Conservation (phyloP, 73 alveolate species). For the Paramecium biaurelia region DNA sequence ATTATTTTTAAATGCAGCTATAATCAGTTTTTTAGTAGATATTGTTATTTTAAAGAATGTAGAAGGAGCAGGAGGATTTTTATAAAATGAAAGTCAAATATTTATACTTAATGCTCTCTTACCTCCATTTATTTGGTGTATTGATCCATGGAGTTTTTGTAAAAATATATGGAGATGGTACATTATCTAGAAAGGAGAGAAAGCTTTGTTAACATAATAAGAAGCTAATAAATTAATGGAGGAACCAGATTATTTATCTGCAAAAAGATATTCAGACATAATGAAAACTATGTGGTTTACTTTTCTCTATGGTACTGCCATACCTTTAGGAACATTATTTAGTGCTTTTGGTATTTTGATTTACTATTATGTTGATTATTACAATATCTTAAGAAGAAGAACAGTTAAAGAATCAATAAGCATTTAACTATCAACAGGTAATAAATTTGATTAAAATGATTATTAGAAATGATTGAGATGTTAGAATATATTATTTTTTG, state of each 20-base stretch:
- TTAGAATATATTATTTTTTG: slow-evolving; percentile 37
- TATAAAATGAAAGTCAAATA: slow-evolving; percentile 36
- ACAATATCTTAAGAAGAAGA: slow-evolving; percentile 55
- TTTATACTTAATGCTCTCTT: slow-evolving; percentile 43
- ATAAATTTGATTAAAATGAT: neutral
- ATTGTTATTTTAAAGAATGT: slow-evolving; percentile 27
- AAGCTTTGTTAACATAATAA: slow-evolving; percentile 36
- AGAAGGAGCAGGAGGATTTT: slow-evolving; percentile 52
- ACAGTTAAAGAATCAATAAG: slow-evolving; percentile 46
- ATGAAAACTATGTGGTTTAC: slow-evolving; percentile 66
- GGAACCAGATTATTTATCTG: slow-evolving; percentile 46
- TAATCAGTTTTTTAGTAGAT: slow-evolving; percentile 43
- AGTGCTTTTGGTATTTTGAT: slow-evolving; percentile 15
- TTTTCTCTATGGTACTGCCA: slow-evolving; percentile 47
- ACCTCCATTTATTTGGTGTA: slow-evolving; percentile 53
- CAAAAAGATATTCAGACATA: slow-evolving; percentile 54
- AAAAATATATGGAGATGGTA: slow-evolving; percentile 22
- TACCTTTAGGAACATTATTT: slow-evolving; percentile 44
- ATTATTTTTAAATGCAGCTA: slow-evolving; percentile 45
- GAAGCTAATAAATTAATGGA: slow-evolving; percentile 61
- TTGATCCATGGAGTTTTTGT: slow-evolving; percentile 45
- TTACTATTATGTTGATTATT: slow-evolving; percentile 41
- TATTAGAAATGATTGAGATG: slow-evolving; percentile 53
- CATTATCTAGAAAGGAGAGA: neutral
- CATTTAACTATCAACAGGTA: slow-evolving; percentile 6